Base-by-base conservation (phyloP, 352 stramenopile genomes). In the Pythium plurisporium region DNA sequence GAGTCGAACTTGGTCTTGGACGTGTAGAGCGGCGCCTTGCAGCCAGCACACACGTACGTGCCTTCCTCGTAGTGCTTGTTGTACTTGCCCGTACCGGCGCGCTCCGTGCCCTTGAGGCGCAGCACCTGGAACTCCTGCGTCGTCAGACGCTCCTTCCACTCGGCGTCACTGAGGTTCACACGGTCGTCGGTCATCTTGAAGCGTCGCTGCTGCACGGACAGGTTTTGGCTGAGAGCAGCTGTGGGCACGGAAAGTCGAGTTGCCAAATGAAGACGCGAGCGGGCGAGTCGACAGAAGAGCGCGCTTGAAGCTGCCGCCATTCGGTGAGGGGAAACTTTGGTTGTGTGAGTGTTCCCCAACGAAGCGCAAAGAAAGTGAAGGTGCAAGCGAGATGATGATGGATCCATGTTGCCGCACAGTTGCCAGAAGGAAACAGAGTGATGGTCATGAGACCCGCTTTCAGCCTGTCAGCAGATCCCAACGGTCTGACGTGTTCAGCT, bases 1-100 rank as follows among this genome's bases (percentile, higher is more conserved):
- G 85, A 95, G 65, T 96, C 83, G 41, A 96, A 96, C 69, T 96
- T 96, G 60, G 80, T 87, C 51, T 70, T 80, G 58, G 85, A 93
- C 61, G 74, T 93, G 72, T 96, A 96, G 38, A 96, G 53, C 36
- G 87, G 85, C 14, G 80, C 79, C 65, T 92, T 91, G 70, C 88
- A 96, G 33, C 82, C 87, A 8, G 85, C 83, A 60, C 88, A 96
- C 2, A 91, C 71, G 72, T 95, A 96, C 51, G 87, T 87, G 49
- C 88, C 88, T 17, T 88, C 71, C 23, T 93, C 69, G 51, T 85
- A 82, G 69, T 88, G 72, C 63, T 96, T 95, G 74, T 95, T 90
- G 73, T 95, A 96, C 72, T 91, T 76, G 66, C 87, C 88, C 37
- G 84, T 96, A 43, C 82, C 84, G 8, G 84, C 72, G 50, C 80